Evolutionary conservation across 2,329 filamentous ascomycete species (phyloP), one percentile per base, ranked within the genome.

Genomic region (Fusarium redolens): DNA sequence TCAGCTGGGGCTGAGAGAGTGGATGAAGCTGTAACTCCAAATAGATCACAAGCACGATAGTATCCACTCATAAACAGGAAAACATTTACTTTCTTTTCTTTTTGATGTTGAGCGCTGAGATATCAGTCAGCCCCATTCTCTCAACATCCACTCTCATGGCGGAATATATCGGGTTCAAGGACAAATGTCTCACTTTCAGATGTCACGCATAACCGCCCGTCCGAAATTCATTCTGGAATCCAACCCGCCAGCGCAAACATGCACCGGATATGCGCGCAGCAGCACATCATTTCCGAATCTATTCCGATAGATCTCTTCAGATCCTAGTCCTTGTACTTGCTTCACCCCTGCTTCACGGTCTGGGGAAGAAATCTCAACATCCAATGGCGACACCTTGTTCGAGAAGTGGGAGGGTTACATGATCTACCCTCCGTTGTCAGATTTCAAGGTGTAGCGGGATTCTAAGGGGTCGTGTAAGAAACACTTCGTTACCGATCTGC

Each of bases 181-280:
- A 17, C 41, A 41, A 55, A 57, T 70, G 57, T 73, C 65, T 73
- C 69, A 70, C 30, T 66, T 20, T 30, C 37, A 22, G 33, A 57
- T 70, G 65, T 72, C 56, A 25, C 52, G 65, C 65, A 73, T 73
- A 59, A 52, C 69, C 69, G 60, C 44, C 41, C 33, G 69, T 30
- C 70, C 52, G 40, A 54, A 15, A 45, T 38, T n/a, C 22, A 51
- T 60, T 56, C 48, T 64, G 43, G 62, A 73, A 54, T 38, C 25
- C 47, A 37, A 37, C 61, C 28, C 40, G 51, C 51, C 41, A 59
- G 62, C 25, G 18, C 55, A 47, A 64, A 48, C 38, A 37, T 66
- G 33, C 67, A 60, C 56, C 40, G 38, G 33, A 57, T 64, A 59
- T 60, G 57, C 51, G 40, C 68, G 48, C 57, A 48, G 68, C 61